phyloP scores from a whole-genome alignment of 2,329 filamentous ascomycete genomes.

The Colletotrichum godetiae region DNA sequence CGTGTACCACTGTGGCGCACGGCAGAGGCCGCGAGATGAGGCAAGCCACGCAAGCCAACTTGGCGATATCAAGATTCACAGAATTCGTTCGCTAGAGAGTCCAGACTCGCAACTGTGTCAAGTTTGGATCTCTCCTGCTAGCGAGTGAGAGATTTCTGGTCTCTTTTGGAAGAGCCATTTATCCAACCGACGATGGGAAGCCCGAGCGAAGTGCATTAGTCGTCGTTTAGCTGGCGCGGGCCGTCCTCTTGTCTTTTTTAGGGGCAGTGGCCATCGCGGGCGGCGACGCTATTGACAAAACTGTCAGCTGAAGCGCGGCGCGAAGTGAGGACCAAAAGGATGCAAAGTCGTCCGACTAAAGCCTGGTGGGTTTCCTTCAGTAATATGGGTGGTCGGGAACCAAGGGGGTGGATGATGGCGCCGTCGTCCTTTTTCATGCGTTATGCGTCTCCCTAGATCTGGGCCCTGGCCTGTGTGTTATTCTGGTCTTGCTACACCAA shows the following conservation, averaged over 20 bases:
- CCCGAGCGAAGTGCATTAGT: conserved; percentile 12
- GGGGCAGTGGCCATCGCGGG: not conserved
- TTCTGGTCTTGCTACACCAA: too few relatives aligned
- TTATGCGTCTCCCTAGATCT: not conserved
- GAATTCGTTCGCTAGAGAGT: not conserved
- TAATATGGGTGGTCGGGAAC: not conserved
- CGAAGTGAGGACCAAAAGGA: not conserved
- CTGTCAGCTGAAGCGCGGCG: not conserved
- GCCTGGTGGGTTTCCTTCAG: not conserved
- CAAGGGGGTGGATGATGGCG: not conserved
- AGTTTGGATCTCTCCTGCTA: too few relatives aligned
- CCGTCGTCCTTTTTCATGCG: not conserved
- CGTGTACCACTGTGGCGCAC: conserved; percentile 2
- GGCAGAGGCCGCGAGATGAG: conserved; percentile 26
- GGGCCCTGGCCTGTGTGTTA: not conserved
- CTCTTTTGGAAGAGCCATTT: not conserved
- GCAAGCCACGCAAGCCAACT: not conserved
- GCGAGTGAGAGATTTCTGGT: not conserved
- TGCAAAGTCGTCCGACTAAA: not conserved
- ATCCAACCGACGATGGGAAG: not conserved
- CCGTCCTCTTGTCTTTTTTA: not conserved
- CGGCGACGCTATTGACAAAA: conserved; percentile 30
- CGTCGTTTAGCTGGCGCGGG: not conserved
- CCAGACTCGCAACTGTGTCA: not conserved
- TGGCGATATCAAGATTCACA: not conserved